Base-by-base conservation (phyloP, 176 grass and related monocot genomes). In the Aegilops speltoides region DNA sequence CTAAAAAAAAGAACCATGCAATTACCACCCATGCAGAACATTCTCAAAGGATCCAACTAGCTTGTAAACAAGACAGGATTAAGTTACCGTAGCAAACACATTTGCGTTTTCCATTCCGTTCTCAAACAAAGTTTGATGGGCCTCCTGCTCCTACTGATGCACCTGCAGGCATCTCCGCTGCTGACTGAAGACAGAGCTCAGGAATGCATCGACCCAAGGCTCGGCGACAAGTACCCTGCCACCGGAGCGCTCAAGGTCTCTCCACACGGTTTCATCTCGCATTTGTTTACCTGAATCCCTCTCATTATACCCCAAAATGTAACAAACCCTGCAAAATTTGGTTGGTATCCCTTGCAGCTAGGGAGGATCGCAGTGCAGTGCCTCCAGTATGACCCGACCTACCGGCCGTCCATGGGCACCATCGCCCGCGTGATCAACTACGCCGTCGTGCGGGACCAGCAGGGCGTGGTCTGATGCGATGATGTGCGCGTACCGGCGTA, bases 311-410 rank as follows among this genome's bases (percentile, higher is more conserved):
- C 15, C 56, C 75, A 60, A 85, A 60, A 85, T 62, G 0, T 46
- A 54, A 54, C 50, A 5, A 76, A 20, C 16, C 25, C 73, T 76
- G 33, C 3, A 68, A 3, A 28, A 34, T 41, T 3, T 83, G 64
- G 23, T 7, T 78, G 65, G 24, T 32, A 5, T 14, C 22, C 3
- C 29, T 6, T 92, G 52, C 87, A 92, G 91, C 87, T 93, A 7
- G 88, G 91, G 52, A 80, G 83, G 3, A 90, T 93, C 24, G 91
- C 91, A 2, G 80, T 87, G 73, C 87, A 89, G 80, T 93, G 91
- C 56, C 60, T 93, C 70, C 74, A 76, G 54, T 90, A 93, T 28
- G 91, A 90, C 20, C 84, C 91, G 3, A 14, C 13, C 19, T 75
- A 68, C 74, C 68, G 91, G 64, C 91, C 88, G n/a, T 72, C 82